Conservation (phyloP, 2,329 filamentous ascomycete species). For the Alternaria viburni region DNA sequence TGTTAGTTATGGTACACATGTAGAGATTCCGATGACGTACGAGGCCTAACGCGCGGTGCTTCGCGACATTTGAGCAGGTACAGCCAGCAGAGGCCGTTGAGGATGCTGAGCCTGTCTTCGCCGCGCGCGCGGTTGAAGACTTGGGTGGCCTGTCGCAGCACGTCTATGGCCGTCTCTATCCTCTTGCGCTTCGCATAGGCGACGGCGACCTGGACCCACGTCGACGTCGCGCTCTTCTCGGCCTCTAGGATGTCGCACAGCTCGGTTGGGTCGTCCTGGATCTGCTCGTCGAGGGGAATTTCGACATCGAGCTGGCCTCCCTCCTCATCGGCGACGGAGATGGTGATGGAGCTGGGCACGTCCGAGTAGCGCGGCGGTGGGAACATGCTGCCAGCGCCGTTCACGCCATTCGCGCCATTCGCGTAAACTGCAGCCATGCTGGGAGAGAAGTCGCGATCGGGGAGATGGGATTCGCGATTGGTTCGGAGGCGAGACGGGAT, state of each 20-base stretch:
- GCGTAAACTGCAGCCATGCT: constrained; percentile 60
- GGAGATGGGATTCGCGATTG: constrained; percentile 1
- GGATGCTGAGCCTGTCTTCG: constrained; percentile 83
- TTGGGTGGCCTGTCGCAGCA: constrained; percentile 73
- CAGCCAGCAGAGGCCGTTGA: constrained; percentile 88
- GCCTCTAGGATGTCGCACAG: constrained; percentile 94
- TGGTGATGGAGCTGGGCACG: constrained; percentile 68
- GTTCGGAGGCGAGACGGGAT: constrained; percentile 2
- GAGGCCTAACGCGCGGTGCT: constrained; percentile 71
- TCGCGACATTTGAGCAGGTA: constrained; percentile 88
- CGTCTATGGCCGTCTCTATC: constrained; percentile 79
- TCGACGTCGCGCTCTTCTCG: constrained; percentile 86
- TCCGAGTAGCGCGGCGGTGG: constrained; percentile 62
- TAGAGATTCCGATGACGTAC: constrained; percentile 22
- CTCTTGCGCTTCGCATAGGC: constrained; percentile 97
- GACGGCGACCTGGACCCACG: constrained; percentile 97
- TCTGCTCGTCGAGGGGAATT: constrained; percentile 81
- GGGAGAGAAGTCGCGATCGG: constrained; percentile 16
- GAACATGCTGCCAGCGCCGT: constrained; percentile 51
- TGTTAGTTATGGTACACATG: not conserved
- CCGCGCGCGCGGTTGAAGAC: constrained; percentile 73
- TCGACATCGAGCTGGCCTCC: constrained; percentile 79
- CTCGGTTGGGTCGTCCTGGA: constrained; percentile 92
- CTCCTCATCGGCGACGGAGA: constrained; percentile 65
- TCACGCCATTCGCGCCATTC: constrained; percentile 58